Evolutionary conservation across 371 early-diverging fungal genomes (phyloP), one percentile per base, ranked within the genome.

Genomic region (Rhizopus sp.): DNA sequence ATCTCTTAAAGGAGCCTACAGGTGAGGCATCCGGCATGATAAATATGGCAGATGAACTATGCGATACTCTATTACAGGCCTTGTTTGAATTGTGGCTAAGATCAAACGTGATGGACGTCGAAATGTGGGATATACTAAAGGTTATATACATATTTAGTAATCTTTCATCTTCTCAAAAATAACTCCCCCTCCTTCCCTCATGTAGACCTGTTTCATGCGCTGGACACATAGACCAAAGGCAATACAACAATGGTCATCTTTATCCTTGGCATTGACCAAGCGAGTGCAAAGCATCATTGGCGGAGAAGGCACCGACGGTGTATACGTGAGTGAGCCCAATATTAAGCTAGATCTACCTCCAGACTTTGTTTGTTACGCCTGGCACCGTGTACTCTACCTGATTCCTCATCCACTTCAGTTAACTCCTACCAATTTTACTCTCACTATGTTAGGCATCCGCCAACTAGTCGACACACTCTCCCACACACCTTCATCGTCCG

Each of bases 41-140:
- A 8, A 77, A 75, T 53, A 89, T 91, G 89, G 88, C 83, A 16
- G 91, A 91, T 64, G 85, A 86, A 55, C 70, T 93, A 35, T 88
- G 89, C 56, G 91, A 88, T 57, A 77, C 77, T 63, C 59, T 93
- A 39, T 67, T 90, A 1, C 63, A 85, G 59, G 80, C 80, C 9
- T 69, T 90, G 29, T 80, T 88, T 67, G 91, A 92, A 54, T 63
- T 89, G 41, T 92, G 91, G 92, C 68, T 92, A 45, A 64, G 89
- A 34, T 88, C 91, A 34, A 72, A 69, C 15, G 82, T 78, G 16
- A 76, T 70, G 52, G 68, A 84, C 47, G 84, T 86, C 2, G 86
- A 86, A 46, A 86, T 91, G 87, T 92, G 90, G 90, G 80, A 88
- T 54, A 79, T 81, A 49, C 59, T 90, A 35, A 86, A 82, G 75